phyloP scores from a whole-genome alignment of 2,329 filamentous ascomycete genomes.

The Chaetothyriales sp. region DNA sequence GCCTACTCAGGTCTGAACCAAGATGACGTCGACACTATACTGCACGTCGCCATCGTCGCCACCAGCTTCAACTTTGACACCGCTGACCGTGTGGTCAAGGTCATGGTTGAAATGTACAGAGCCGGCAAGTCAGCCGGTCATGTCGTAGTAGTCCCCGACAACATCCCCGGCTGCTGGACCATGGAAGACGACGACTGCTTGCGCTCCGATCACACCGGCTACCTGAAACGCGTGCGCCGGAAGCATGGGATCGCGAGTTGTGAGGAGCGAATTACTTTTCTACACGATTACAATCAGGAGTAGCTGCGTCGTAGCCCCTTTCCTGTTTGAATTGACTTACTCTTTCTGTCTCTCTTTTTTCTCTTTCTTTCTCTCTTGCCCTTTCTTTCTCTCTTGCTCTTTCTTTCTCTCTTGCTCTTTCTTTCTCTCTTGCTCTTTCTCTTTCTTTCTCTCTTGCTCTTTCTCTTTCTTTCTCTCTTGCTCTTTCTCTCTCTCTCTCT shows the following conservation, averaged over 20 bases:
- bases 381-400: no score
- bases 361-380: no score
- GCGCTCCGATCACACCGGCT: constrained; percentile 22
- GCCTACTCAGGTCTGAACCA: constrained; percentile 1
- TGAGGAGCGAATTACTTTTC: constrained; percentile 2
- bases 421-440: neutral
- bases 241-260: constrained; percentile 31
- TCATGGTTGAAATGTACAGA: constrained; percentile 14
- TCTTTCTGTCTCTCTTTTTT: neutral
- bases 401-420: neutral
- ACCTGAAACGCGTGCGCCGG: constrained; percentile 24
- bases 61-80: constrained; percentile 9
- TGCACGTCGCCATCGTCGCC: constrained; percentile 6
- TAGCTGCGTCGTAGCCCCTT: neutral
- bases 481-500: no score
- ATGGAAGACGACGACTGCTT: constrained; percentile 30
- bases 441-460: no score
- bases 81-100: constrained; percentile 4
- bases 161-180: constrained; percentile 36
- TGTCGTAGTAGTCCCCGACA: constrained; percentile 26
- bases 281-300: neutral
- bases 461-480: no score
- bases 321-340: no score
- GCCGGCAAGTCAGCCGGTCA: constrained; percentile 24
- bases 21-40: constrained; percentile 1